Evolutionary conservation across 2,329 filamentous ascomycete genomes (phyloP), one percentile per base, ranked within the genome.

Genomic region (Orbilia javanica): DNA sequence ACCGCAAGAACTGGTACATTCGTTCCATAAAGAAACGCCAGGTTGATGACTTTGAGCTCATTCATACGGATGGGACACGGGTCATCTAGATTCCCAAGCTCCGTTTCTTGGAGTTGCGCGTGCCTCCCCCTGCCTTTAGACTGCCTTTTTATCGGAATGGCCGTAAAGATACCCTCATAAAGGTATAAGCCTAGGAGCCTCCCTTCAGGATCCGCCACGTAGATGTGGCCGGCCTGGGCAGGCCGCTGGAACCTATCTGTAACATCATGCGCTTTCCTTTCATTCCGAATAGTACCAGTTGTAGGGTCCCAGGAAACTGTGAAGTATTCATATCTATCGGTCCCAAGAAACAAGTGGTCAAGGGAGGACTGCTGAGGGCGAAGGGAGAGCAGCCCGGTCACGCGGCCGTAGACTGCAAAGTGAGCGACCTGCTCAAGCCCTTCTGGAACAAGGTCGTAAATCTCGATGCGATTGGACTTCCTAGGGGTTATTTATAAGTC

Each of bases 261-360:
- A n/a, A 81, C 65, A 67, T 82, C 80, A 42, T 76, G 71, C 1
- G 81, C 81, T 88, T 81, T 90, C 88, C 36, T 88, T 86, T 69
- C 91, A 85, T 81, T 91, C 88, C 50, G 88, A 86, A 83, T 88
- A 89, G 76, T 86, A 87, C 84, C 89, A 87, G 80, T 89, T 83
- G 88, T 84, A 0, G 87, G 82, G 81, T 97, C 90, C 94, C 96
- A 99, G 15, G 88, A 90, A 20, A 97, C 84, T 1, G 93, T 97
- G 84, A 98, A 97, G 85, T 97, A 98, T 82, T 94, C 91, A 81
- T 93, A 92, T 69, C 92, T 90, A 83, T 97, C 92, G 55, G 96
- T 99, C 62, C 94, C 95, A 72, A 99, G 88, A 83, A 99, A 97
- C 78, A 99, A 89, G 79, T 97, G 89, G 81, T 98, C 94, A 57